phyloP scores from a whole-genome alignment of 2,329 filamentous ascomycete genomes.

The Colletotrichum sp. region DNA sequence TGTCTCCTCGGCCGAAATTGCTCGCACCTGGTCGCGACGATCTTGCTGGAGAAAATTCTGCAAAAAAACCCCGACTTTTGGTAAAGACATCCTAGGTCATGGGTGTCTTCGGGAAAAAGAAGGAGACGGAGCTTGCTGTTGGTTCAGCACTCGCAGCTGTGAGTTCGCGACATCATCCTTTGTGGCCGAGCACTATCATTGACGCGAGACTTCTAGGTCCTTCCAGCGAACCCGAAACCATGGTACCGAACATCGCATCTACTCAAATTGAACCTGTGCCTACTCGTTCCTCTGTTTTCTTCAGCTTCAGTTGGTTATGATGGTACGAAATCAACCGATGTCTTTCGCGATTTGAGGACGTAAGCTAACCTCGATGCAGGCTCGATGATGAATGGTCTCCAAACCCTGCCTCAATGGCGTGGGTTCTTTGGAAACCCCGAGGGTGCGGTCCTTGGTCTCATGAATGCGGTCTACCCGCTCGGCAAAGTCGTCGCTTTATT shows the following conservation, averaged over 20 bases:
- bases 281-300: constrained; percentile 47
- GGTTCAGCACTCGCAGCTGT: background rate
- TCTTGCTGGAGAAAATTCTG: background rate
- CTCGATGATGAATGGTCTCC: constrained; percentile 46
- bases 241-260: constrained; percentile 50
- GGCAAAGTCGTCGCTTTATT: constrained; percentile 11
- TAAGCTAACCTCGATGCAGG: constrained; percentile 15
- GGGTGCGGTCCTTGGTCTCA: background rate
- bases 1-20: background rate
- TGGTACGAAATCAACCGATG: background rate
- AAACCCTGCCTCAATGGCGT: constrained; percentile 40
- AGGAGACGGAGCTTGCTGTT: background rate
- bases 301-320: constrained; percentile 49
- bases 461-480: constrained; percentile 14
- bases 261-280: constrained; percentile 45
- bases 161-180: too few relatives aligned
- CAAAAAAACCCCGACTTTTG: fast-evolving
- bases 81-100: background rate
- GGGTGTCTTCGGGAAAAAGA: background rate
- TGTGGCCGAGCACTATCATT: background rate
- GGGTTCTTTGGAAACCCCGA: constrained; percentile 32
- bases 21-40: background rate
- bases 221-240: constrained; percentile 43
- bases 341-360: background rate
- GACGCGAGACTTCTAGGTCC: constrained; percentile 26